These are phyloP conservation scores for Spirogloea muscicola DNA, from an alignment of 139 green algal genomes.

Conservation along the genomic window DNA sequence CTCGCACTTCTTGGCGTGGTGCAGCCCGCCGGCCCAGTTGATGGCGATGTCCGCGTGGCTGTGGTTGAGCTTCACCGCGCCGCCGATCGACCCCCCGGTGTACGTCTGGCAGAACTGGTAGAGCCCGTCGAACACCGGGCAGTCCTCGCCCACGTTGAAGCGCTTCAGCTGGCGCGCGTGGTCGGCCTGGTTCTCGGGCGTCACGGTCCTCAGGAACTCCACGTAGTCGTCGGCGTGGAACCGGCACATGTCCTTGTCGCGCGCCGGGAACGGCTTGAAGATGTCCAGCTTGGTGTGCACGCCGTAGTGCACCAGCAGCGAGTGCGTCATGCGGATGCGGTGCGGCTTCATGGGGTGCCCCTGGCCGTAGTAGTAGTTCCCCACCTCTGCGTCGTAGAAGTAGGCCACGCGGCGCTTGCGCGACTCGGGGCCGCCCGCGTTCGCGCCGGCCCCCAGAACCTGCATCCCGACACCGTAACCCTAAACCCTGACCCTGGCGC, in stretches of 20 bases:
- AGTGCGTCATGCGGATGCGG: slow-evolving; percentile 87
- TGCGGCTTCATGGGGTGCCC: slow-evolving; percentile 72
- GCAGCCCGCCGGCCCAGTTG: slow-evolving; percentile 95
- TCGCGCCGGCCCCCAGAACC: too few relatives aligned
- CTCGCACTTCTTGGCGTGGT: slow-evolving; percentile 89
- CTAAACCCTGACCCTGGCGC: too few relatives aligned
- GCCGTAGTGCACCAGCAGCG: slow-evolving; percentile 85
- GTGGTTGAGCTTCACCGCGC: slow-evolving; percentile 83
- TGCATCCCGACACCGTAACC: too few relatives aligned
- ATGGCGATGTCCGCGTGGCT: slow-evolving; percentile 79
- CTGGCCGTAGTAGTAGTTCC: slow-evolving; percentile 91
- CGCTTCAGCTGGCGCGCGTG: slow-evolving; percentile 84
- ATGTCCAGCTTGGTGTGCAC: slow-evolving; percentile 85
- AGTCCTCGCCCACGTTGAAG: slow-evolving; percentile 97
- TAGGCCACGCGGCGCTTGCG: slow-evolving; percentile 59
- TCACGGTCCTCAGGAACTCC: slow-evolving; percentile 80
- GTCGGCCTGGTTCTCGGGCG: slow-evolving; percentile 91
- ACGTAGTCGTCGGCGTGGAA: slow-evolving; percentile 93
- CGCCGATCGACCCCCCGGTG: slow-evolving; percentile 81
- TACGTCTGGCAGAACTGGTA: slow-evolving; percentile 91
- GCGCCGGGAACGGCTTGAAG: slow-evolving; percentile 50
- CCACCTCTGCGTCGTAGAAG: slow-evolving; percentile 92
- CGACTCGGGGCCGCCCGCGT: slow-evolving; percentile 35
- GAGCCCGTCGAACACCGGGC: slow-evolving; percentile 93
- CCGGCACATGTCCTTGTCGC: slow-evolving; percentile 44